Evolutionary conservation across 345 rosid species (phyloP).

Genomic region (Euclidium syriacum): DNA sequence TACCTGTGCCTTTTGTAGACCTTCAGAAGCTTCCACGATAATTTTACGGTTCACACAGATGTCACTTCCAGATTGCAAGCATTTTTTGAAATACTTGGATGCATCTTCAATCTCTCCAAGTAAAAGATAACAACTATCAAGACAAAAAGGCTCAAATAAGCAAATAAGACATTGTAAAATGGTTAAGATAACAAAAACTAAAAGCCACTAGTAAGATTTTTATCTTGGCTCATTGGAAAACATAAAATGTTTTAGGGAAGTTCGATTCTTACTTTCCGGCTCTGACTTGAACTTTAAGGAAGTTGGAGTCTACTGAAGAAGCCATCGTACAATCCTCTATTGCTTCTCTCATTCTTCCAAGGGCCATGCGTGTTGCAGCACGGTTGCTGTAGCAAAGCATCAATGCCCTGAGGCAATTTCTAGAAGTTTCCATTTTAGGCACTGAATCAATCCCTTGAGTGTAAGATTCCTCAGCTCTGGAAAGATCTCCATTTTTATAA

Average conservation of each 20-base stretch:
- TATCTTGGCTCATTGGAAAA: neutral
- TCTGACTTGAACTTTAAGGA: constrained; percentile 81
- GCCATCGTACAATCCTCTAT: constrained; percentile 77
- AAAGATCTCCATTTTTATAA: constrained; percentile 61
- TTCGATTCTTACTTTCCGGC: constrained; percentile 71
- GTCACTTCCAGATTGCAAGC: constrained; percentile 70
- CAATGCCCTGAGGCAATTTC: constrained; percentile 77
- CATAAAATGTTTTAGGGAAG: constrained; percentile 16
- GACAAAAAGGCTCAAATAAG: constrained; percentile 12
- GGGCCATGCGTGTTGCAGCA: constrained; percentile 83
- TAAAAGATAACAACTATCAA: constrained; percentile 76
- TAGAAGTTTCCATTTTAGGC: constrained; percentile 58
- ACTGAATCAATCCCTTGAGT: constrained; percentile 71
- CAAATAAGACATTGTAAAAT: constrained; percentile 3
- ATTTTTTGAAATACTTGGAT: constrained; percentile 59
- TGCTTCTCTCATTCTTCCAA: constrained; percentile 92
- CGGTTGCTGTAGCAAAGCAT: constrained; percentile 97
- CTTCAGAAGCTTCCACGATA: constrained; percentile 88
- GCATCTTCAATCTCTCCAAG: constrained; percentile 94
- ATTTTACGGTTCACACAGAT: constrained; percentile 75
- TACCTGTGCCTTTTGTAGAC: constrained; percentile 88
- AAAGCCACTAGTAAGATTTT: neutral
- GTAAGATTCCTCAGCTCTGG: constrained; percentile 82
- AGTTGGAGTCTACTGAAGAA: constrained; percentile 70
- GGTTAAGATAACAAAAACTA: neutral